Evolutionary conservation across 768 basidiomycete species (phyloP), one percentile per base, ranked within the genome.

Genomic region (Hericium alpestre): DNA sequence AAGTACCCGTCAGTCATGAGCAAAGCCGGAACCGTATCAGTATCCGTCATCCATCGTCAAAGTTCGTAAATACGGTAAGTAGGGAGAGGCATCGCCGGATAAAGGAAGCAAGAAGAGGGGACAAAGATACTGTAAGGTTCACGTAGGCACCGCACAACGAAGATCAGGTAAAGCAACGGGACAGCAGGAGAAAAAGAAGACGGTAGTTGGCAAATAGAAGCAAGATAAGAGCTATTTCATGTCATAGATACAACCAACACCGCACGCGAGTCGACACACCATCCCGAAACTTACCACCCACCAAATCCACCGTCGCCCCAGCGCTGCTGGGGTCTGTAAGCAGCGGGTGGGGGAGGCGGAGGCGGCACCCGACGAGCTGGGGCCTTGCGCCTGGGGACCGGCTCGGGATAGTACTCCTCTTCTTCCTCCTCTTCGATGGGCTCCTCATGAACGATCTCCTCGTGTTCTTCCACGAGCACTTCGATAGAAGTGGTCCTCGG

Each of bases 401-500:
- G 23, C 10, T 25, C 49, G 11, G 22, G 23, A 8, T 11, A 8
- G 22, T 46, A 46, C 23, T 51, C 49, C 43, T 74, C 71, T 8
- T 72, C 52, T 47, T 76, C 76, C 61, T 76, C 74, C n/a, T 46
- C 54, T 13, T 38, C 53, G 38, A 75, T 50, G 46, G 72, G 66
- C 52, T 70, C 69, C 51, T 64, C 73, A 27, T 69, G 66, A 37
- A 60, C 55, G 59, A 58, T 53, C 46, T 59, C 23, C 15, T 68
- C 68, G 12, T 84, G 82, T 55, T 90, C 86, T 38, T 83, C 81
- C 41, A 83, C 65, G 43, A 86, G 59, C 38, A 74, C 74, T 61
- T 82, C 86, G 23, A 90, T 74, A 12, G 85, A 80, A 13, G 88
- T 90, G 23, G 89, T 91, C 59, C 80, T 81, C 16, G 86, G 87